A percentile compares a stretch with the other conserved stretches of the same genome.
Conservation (phyloP, 2,329 filamentous ascomycete genomes). For the Aspergillus ruber region DNA sequence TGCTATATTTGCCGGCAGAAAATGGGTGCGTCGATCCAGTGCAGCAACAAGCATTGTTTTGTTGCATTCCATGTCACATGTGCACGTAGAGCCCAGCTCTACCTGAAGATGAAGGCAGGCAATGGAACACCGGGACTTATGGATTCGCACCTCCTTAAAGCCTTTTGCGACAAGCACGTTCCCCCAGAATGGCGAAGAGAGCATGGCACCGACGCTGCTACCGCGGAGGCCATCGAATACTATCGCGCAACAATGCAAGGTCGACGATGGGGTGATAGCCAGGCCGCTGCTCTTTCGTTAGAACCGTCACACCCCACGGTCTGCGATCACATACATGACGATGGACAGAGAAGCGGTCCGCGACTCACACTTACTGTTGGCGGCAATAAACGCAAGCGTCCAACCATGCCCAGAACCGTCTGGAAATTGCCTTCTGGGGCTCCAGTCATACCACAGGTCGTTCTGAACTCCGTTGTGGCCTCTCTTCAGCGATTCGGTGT, state of each 20-base stretch:
- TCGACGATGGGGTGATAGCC: conserved; percentile 85
- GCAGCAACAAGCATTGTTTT: conserved; percentile 94
- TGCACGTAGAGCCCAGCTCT: conserved; percentile 77
- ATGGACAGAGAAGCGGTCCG: conserved; percentile 34
- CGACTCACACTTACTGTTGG: conserved; percentile 50
- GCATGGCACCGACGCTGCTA: conserved; percentile 73
- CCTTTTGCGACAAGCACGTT: conserved; percentile 93
- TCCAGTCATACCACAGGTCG: conserved; percentile 82
- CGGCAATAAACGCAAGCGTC: conserved; percentile 54
- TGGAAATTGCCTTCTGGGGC: conserved; percentile 95
- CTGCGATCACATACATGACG: conserved; percentile 43
- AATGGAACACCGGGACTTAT: conserved; percentile 72
- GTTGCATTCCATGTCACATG: conserved; percentile 97
- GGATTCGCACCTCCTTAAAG: conserved; percentile 78
- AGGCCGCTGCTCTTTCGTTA: conserved; percentile 72
- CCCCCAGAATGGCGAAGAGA: conserved; percentile 82
- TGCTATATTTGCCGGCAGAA: conserved; percentile 97
- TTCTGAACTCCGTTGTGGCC: conserved; percentile 78
- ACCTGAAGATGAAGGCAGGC: conserved; percentile 92
- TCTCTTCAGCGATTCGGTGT: conserved; percentile 78
- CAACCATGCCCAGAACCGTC: conserved; percentile 55
- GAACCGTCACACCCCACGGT: conserved; percentile 64
- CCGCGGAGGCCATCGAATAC: conserved; percentile 75
- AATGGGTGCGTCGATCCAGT: conserved; percentile 98
- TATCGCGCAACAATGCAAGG: conserved; percentile 87